Percentiles rank a stretch among this genome's conserved stretches.
Conservation (phyloP, 2,329 filamentous ascomycete genomes). For the Epichloe brachyelytri region DNA sequence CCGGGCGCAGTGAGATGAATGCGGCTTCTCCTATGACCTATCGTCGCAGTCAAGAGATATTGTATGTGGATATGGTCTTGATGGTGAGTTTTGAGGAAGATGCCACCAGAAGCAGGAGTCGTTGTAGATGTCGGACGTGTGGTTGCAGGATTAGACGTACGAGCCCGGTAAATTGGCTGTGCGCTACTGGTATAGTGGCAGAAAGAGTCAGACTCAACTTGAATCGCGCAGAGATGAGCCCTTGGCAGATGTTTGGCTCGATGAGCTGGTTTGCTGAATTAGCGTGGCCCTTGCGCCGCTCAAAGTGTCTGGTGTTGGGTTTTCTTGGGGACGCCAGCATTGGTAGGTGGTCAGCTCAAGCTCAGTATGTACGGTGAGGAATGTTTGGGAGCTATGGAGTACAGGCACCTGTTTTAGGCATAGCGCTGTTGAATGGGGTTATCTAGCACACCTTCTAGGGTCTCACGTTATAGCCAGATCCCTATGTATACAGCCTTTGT, state of each 20-base stretch:
- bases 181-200: neutral
- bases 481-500: too few species aligned
- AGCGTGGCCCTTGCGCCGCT: conserved; percentile 1
- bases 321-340: conserved; percentile 6
- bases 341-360: conserved; percentile 13
- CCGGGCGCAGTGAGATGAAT: conserved; percentile 18
- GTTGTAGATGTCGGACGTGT: neutral
- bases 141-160: neutral
- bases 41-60: conserved; percentile 8
- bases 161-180: neutral
- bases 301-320: neutral
- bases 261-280: neutral
- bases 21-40: conserved; percentile 2
- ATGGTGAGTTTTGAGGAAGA: neutral
- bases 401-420: conserved; percentile 18
- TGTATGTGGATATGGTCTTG: neutral
- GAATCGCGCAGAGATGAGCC: neutral
- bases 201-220: neutral
- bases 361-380: conserved; percentile 1
- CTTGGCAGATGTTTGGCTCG: neutral
- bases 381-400: conserved; percentile 13
- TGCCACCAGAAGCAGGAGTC: neutral
- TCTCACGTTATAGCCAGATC: too few species aligned
- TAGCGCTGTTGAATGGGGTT: conserved; percentile 14
- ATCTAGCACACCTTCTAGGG: too few species aligned